Evolutionary conservation across 2,329 filamentous ascomycete species (phyloP), one percentile per base, ranked within the genome.

Genomic region (Cladosporium sp.): DNA sequence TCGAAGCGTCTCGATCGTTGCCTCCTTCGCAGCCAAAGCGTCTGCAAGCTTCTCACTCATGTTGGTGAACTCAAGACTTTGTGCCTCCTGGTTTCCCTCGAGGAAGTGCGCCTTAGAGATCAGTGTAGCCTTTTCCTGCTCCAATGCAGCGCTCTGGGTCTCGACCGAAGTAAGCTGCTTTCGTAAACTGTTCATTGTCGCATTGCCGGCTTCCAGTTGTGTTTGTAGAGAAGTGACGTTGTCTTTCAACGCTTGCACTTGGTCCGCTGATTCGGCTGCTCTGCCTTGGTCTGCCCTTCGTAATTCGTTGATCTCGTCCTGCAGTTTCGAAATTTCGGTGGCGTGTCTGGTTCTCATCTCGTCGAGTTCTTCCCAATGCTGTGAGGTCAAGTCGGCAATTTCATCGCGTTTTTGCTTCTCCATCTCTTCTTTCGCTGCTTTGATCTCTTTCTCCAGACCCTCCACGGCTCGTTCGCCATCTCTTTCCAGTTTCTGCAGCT

Each of bases 41-140:
- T 94, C 88, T 69, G 90, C 88, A 69, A 96, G 85, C 55, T 88
- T 83, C 43, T 87, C 81, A 69, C 96, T 89, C 78, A 96, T 90
- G 58, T 84, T 86, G 40, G 90, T 86, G 73, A 93, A 96, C 11
- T 89, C 86, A 67, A 93, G 85, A 0, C 92, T 94, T 67, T 97
- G 92, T 14, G 91, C 89, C 73, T 96, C 90, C 72, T 86, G 92
- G 68, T 92, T 91, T 0, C 90, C 94, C 72, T 97, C 91, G 17
- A 97, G 83, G 70, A 95, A 96, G 64, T 92, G 87, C 59, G 96
- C 89, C 66, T 93, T 89, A 1, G 90, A 89, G 65, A 87, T 85
- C 63, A 96, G 82, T 3, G 88, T 88, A 63, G 87, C 86, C 63
- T 89, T 86, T 22, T 88, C 86, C 37, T 85, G 87, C 65, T 96